phyloP scores from a whole-genome alignment of 1,284 basidiomycete species.

The Gomphus sp. region DNA sequence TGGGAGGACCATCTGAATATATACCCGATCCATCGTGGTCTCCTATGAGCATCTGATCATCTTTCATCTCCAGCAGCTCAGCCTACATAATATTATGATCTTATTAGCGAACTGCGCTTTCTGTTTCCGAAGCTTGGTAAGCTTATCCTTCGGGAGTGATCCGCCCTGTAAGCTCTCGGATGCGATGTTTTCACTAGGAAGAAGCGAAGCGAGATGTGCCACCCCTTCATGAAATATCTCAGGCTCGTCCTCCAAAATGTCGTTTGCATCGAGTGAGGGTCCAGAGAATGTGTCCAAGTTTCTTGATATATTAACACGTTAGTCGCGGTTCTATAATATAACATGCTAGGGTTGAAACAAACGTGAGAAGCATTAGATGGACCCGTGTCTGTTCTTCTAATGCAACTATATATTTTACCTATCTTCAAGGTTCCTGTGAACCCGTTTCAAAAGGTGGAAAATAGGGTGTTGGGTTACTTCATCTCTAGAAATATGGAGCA shows the following conservation, averaged over 20 bases:
- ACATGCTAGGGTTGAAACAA: slow-evolving; percentile 9
- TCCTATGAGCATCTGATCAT: too few relatives aligned
- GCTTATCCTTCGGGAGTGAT: not conserved
- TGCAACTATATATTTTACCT: slow-evolving; percentile 9
- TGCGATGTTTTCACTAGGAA: slow-evolving; percentile 14
- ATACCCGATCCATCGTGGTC: not conserved
- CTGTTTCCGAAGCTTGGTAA: slow-evolving; percentile 1
- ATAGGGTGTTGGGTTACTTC: too few relatives aligned
- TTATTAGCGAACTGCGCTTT: slow-evolving; percentile 6
- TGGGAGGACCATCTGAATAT: slow-evolving; percentile 42
- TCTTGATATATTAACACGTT: slow-evolving; percentile 54
- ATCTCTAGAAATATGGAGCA: too few relatives aligned
- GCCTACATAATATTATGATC: slow-evolving; percentile 11
- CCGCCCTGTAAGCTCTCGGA: not conserved
- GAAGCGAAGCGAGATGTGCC: too few relatives aligned
- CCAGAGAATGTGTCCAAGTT: slow-evolving; percentile 57
- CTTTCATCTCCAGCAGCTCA: slow-evolving; percentile 3
- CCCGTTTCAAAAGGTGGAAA: too few relatives aligned
- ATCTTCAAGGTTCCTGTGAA: too few relatives aligned
- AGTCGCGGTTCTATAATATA: slow-evolving; percentile 45
- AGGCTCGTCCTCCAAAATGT: slow-evolving; percentile 21
- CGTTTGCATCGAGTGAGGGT: slow-evolving; percentile 45
- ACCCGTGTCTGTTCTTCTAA: slow-evolving; percentile 30
- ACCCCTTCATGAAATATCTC: slow-evolving; percentile 25
- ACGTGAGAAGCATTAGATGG: slow-evolving; percentile 21